Base-by-base conservation (phyloP, 202 grass and related monocot genomes). In the Schoenoplectus triqueter region DNA sequence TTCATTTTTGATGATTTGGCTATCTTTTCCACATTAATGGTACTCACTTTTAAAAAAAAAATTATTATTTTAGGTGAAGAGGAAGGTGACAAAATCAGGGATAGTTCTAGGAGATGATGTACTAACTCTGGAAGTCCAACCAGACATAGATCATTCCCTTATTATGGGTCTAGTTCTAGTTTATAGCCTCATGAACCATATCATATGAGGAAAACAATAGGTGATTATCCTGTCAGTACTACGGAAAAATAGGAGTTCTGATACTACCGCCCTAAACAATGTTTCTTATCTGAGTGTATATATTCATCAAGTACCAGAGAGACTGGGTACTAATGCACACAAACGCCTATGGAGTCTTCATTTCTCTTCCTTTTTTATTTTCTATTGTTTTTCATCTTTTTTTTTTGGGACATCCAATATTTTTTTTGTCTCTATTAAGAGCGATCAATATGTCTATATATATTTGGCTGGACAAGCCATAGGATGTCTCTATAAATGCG, bases 111-210 rank as follows among this genome's bases (percentile, higher is more conserved):
- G 93, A 69, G 87, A 93, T 61, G 93, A 95, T 67, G 87, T 95
- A 49, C 88, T 97, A 48, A 97, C 86, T 57, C 89, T 97, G 73
- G 84, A 80, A 57, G 94, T 94, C 66, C 90, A 94, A 78, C 87
- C 92, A 70, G 87, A 90, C 67, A 88, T 90, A 39, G 94, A 97
- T 83, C 90, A 87, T 62, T 84, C 88, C 10, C 61, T 97, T 73
- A 87, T 97, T 69, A 91, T 97, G 87, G 90, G 90, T n/a, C 78
- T 97, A 22, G 84, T 97, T 42, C 80, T 94, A 45, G 90, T 94
- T 76, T 88, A 94, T 48, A 91, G 87, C 45, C 92, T 97, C 79
- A 92, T 94, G 84, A 97, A 91, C 88, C 84, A 49, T 69, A 82
- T 51, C 60, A 89, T 91, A 86, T 90, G 82, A 93, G 63, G 44